Conservation (phyloP, 148 eudicot genomes). For the Amaranthus cruentus region DNA sequence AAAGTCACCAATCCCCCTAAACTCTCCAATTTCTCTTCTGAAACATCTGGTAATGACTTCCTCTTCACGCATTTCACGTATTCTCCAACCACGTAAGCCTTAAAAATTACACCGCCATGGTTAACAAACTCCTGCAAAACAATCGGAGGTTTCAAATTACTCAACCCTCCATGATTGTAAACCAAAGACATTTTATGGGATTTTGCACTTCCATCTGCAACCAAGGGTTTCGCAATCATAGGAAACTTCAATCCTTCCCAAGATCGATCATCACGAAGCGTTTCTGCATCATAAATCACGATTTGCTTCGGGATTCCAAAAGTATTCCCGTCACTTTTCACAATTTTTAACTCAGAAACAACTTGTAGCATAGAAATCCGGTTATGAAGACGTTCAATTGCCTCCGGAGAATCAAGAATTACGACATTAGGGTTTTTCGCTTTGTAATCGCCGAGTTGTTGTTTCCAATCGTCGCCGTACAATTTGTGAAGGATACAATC, state of each 20-base stretch:
- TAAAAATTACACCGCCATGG: constrained; percentile 74
- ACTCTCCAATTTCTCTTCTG: constrained; percentile 42
- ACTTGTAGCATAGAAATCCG: constrained; percentile 71
- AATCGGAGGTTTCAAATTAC: constrained; percentile 50
- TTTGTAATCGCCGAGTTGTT: constrained; percentile 36
- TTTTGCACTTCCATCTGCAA: constrained; percentile 67
- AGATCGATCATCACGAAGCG: constrained; percentile 28
- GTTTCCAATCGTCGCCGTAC: constrained; percentile 58
- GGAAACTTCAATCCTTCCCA: constrained; percentile 52
- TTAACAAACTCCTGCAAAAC: constrained; percentile 76
- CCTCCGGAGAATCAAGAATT: constrained; percentile 50
- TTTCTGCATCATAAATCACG: constrained; percentile 45
- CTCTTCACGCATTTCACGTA: constrained; percentile 68
- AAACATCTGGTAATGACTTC: constrained; percentile 61
- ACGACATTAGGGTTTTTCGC: constrained; percentile 33
- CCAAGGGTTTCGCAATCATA: constrained; percentile 64
- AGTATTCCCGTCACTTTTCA: constrained; percentile 17
- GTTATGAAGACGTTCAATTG: constrained; percentile 56
- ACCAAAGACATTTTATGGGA: constrained; percentile 72
- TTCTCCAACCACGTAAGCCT: constrained; percentile 70
- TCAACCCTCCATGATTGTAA: constrained; percentile 40
- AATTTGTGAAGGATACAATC: constrained; percentile 62
- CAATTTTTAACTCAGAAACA: constrained; percentile 37
- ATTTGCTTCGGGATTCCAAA: constrained; percentile 71
- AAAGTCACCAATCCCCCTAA: constrained; percentile 47